phyloP scores from a whole-genome alignment of 495 filamentous ascomycete genomes.

The Coniosporium apollinis region DNA sequence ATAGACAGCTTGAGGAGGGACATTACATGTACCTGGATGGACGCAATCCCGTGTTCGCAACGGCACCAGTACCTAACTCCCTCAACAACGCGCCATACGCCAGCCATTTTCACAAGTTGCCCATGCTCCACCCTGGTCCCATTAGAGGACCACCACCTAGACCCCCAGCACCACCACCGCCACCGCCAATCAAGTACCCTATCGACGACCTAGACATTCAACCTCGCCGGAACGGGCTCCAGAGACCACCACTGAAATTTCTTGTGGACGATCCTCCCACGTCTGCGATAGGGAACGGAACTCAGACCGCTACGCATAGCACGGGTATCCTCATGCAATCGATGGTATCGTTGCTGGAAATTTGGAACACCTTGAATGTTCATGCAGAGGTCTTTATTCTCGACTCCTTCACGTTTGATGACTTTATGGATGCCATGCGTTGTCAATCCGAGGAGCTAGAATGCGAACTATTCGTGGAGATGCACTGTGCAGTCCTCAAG shows the following conservation, averaged over 20 bases:
- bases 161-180: conserved; percentile 36
- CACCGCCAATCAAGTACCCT: conserved; percentile 76
- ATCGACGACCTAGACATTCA: conserved; percentile 82
- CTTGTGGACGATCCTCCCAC: conserved; percentile 36
- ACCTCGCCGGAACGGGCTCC: conserved; percentile 37
- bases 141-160: background rate
- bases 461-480: conserved; percentile 77
- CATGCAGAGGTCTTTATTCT: conserved; percentile 85
- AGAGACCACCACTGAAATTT: conserved; percentile 62
- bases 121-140: background rate
- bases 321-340: conserved; percentile 61
- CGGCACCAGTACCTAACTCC: too few relatives aligned
- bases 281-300: background rate
- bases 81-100: background rate
- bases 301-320: conserved; percentile 17
- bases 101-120: background rate
- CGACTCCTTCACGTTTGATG: conserved; percentile 95
- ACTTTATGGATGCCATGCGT: conserved; percentile 77
- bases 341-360: conserved; percentile 65
- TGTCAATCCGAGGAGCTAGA: conserved; percentile 60
- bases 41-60: too few relatives aligned
- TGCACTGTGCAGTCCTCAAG: conserved; percentile 83
- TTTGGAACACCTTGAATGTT: conserved; percentile 92
- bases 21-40: too few relatives aligned
- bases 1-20: too few relatives aligned